Conservation (phyloP, 306 rosid species). For the Quercus bicolor region DNA sequence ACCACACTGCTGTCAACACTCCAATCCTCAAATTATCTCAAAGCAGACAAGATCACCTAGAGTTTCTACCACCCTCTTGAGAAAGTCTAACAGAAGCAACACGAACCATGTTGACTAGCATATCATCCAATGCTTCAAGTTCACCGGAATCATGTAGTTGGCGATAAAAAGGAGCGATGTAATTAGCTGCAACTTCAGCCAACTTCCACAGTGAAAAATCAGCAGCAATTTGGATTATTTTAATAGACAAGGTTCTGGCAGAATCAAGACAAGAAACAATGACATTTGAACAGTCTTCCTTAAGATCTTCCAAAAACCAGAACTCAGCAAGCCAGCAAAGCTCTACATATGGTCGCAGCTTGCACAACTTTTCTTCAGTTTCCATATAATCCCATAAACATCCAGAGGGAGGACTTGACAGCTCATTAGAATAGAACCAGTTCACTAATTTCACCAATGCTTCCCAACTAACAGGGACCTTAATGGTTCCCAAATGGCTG, state of each 20-base stretch:
- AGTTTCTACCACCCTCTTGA: conserved; percentile 37
- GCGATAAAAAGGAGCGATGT: conserved; percentile 61
- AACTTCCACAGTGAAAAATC: conserved; percentile 58
- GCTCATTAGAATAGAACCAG: conserved; percentile 62
- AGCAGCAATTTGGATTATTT: conserved; percentile 58
- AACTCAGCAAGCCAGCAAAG: conserved; percentile 77
- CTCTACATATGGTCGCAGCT: conserved; percentile 66
- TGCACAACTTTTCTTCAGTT: conserved; percentile 51
- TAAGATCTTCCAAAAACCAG: conserved; percentile 63
- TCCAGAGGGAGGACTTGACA: conserved; percentile 68
- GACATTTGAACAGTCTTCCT: conserved; percentile 59
- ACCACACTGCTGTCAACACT: not conserved
- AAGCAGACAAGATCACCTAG: not conserved
- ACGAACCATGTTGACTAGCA: conserved; percentile 53
- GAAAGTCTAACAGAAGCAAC: conserved; percentile 59
- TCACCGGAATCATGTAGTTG: conserved; percentile 70
- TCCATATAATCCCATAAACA: conserved; percentile 79
- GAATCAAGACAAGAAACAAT: conserved; percentile 56
- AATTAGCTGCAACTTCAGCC: conserved; percentile 59
- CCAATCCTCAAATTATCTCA: not conserved
- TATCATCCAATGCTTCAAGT: conserved; percentile 65
- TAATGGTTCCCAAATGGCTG: conserved; percentile 61
- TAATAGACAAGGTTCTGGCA: conserved; percentile 41
- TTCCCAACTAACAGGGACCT: conserved; percentile 66
- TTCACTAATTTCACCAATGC: conserved; percentile 67